These are phyloP conservation scores for Adiantum capillusveneris DNA, from an alignment of 75 land plant genomes.

Conservation along the genomic window DNA sequence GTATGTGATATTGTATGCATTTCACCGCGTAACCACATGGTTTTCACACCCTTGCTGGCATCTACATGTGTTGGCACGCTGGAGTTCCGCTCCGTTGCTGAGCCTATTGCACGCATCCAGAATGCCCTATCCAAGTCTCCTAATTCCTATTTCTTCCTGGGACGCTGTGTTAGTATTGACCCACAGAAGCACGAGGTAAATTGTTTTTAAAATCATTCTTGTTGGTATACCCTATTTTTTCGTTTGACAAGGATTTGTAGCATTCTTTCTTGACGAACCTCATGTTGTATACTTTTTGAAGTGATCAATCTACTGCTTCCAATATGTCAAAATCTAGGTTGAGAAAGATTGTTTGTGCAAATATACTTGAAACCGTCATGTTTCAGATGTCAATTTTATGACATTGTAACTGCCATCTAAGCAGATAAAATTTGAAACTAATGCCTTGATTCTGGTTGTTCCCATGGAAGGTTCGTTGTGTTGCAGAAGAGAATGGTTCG, in stretches of 20 bases:
- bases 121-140: constrained; percentile 44
- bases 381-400: too few relatives aligned
- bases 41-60: constrained; percentile 90
- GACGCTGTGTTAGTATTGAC: constrained; percentile 49
- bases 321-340: too few relatives aligned
- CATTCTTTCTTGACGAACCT: too few relatives aligned
- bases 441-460: too few relatives aligned
- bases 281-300: too few relatives aligned
- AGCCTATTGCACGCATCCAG: constrained; percentile 79
- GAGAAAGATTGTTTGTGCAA: too few relatives aligned
- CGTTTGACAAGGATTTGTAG: too few relatives aligned
- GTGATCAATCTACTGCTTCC: too few relatives aligned
- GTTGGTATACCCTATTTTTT: too few relatives aligned
- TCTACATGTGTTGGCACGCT: constrained; percentile 97
- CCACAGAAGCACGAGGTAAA: constrained; percentile 45
- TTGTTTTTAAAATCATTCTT: constrained; percentile 1
- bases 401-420: too few relatives aligned
- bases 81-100: constrained; percentile 95
- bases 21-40: constrained; percentile 98
- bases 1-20: constrained; percentile 80
- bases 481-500: constrained; percentile 34
- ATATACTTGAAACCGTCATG: too few relatives aligned
- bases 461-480: constrained; percentile 49
- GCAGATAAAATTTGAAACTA: too few relatives aligned
- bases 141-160: constrained; percentile 37